These are phyloP conservation scores for Danielia reshetovae DNA, from an alignment of 805 yeast species.

Conservation along the genomic window DNA sequence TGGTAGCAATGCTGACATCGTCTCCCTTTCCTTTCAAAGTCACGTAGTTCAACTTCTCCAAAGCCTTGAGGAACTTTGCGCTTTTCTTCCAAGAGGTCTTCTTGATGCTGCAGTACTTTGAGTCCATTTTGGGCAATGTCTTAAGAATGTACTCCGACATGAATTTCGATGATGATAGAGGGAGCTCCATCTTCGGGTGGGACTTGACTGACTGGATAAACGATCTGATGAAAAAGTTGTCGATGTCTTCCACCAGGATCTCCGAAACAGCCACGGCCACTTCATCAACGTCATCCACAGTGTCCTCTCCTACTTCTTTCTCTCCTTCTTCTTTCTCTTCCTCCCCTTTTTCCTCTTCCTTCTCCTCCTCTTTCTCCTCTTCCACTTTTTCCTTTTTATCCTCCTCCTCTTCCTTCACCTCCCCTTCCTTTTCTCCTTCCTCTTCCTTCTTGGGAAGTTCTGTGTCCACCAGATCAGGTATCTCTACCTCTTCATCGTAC, in stretches of 20 bases:
- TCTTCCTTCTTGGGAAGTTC: conserved; percentile 38
- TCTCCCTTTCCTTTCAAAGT: conserved; percentile 83
- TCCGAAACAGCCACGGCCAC: conserved; percentile 35
- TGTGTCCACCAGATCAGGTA: conserved; percentile 25
- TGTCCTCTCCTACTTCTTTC: neutral
- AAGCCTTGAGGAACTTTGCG: conserved; percentile 76
- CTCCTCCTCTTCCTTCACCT: conserved; percentile 3
- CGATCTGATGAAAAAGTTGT: conserved; percentile 69
- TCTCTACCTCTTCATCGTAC: conserved; percentile 42
- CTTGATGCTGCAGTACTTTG: conserved; percentile 55
- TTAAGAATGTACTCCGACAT: conserved; percentile 65
- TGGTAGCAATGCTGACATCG: conserved; percentile 50
- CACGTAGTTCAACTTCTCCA: conserved; percentile 72
- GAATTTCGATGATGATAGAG: conserved; percentile 70
- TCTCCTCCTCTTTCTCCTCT: neutral
- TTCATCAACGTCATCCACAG: conserved; percentile 14
- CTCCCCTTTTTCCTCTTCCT: conserved; percentile 1
- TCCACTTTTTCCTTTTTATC: conserved; percentile 6
- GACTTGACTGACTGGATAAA: conserved; percentile 64
- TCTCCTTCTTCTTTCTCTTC: neutral
- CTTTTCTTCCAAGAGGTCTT: conserved; percentile 88
- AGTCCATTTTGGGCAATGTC: conserved; percentile 69
- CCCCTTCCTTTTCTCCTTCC: conserved; percentile 12
- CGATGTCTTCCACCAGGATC: conserved; percentile 62
- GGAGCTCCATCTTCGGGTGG: conserved; percentile 49